Percentiles rank a stretch among this genome's conserved stretches.
These are phyloP conservation scores for Boletus pseudo-olivaceus DNA, from an alignment of 768 basidiomycete genomes.

Conservation along the genomic window DNA sequence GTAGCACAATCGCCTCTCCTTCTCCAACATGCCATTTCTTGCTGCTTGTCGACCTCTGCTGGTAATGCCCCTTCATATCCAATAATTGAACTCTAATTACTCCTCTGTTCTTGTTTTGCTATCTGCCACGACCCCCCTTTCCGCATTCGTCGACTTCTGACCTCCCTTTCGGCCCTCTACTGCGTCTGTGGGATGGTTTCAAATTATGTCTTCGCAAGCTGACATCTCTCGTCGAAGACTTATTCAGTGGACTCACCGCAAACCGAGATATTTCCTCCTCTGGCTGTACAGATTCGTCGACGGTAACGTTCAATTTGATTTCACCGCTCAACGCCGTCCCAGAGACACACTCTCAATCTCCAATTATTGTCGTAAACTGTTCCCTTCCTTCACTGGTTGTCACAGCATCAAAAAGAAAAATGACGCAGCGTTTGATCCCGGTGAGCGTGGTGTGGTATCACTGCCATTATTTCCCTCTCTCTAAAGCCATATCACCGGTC, in stretches of 20 bases:
- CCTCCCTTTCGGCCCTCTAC: not conserved
- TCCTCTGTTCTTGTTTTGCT: conserved; percentile 2
- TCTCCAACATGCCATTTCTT: conserved; percentile 6
- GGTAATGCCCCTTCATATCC: conserved; percentile 22
- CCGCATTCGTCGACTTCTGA: conserved; percentile 7
- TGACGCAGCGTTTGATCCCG: conserved; percentile 9
- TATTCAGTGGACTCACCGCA: not conserved
- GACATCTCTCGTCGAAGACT: not conserved
- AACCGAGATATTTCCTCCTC: not conserved
- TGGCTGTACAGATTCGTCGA: conserved; percentile 1
- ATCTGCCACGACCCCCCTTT: not conserved
- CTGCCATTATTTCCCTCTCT: conserved; percentile 2
- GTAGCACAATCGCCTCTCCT: not conserved
- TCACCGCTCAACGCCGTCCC: not conserved
- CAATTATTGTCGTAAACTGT: conserved; percentile 19
- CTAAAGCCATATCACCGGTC: conserved; percentile 16
- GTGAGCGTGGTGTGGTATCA: not conserved
- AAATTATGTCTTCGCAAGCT: conserved; percentile 2
- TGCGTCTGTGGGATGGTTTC: conserved; percentile 5
- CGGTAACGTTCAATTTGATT: conserved; percentile 11
- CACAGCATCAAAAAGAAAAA: conserved; percentile 10
- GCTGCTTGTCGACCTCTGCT: conserved; percentile 7
- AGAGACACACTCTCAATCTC: conserved; percentile 15
- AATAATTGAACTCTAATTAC: conserved; percentile 25
- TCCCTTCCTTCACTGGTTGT: conserved; percentile 3